These are phyloP conservation scores for Inga oerstediana DNA, from an alignment of 306 rosid genomes.

Conservation along the genomic window DNA sequence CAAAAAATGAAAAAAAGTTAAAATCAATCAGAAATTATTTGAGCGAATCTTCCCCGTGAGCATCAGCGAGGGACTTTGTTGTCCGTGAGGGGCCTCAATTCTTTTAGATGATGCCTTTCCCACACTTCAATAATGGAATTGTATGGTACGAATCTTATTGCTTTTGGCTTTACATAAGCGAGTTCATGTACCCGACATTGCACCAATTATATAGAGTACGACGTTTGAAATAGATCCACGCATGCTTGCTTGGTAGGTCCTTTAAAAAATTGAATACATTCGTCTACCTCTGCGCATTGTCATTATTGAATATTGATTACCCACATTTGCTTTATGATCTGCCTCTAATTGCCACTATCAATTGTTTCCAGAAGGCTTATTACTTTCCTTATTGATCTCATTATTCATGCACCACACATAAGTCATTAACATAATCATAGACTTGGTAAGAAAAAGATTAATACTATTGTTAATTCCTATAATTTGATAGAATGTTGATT, in stretches of 20 bases:
- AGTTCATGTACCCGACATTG: neutral
- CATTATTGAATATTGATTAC: neutral
- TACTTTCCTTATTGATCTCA: neutral
- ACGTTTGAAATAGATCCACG: neutral
- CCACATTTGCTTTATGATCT: neutral
- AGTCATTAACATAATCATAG: neutral
- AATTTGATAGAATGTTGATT: too few relatives aligned
- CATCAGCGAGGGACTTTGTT: neutral
- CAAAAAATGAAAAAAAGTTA: too few relatives aligned
- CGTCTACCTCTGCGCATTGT: neutral
- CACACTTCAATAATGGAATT: neutral
- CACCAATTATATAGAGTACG: neutral
- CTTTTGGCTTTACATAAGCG: neutral
- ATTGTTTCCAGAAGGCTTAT: neutral
- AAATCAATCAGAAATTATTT: neutral
- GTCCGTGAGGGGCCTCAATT: neutral
- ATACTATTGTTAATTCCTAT: too few relatives aligned
- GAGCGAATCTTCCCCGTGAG: neutral
- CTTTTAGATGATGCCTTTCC: neutral
- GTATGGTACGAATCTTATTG: neutral
- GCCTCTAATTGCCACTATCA: neutral
- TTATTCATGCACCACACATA: neutral
- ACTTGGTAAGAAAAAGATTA: too few relatives aligned
- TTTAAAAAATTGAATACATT: neutral
- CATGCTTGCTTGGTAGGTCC: too few relatives aligned